Base-by-base conservation (phyloP, 805 yeast species). In the Komagataella populi region DNA sequence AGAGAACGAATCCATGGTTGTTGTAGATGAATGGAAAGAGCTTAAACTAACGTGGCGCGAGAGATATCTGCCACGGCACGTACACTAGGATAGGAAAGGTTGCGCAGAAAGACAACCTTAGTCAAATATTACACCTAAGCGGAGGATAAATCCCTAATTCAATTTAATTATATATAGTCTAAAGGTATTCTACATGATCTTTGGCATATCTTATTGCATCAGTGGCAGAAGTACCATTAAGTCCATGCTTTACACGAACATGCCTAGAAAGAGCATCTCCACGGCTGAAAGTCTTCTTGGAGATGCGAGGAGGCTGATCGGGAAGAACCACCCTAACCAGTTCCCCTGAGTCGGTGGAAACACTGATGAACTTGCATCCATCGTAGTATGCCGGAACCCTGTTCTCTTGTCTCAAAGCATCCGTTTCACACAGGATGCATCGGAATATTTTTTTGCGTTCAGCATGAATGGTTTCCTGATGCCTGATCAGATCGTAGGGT, bases 391-490 rank as follows among this genome's bases (percentile, higher is more conserved):
- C 73, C 50, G 76, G 62, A 23, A 64, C 61, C 70, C 79, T 36
- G 63, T 69, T 55, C 51, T 67, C 60, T 50, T 60, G 64, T 48
- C 69, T 64, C 24, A 80, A 77, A 54, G 81, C 73, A 57, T 77
- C 81, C 57, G 78, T 83, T 52, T 85, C 93, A 69, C 99, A 91
- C 47, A 84, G 81, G 58, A 81, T 81, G 66, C 99, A 91, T 63
- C 85, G 81, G 71, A 83, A 93, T 49, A 84, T 80, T 59, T 85
- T 85, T 67, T 91, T 84, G 63, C 83, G 84, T 48, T 85, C 75
- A 1, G 97, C 93, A 65, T 91, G 99, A 51, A 91, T 90, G 0
- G 98, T 93, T 61, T 91, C 96, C 66, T 91, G 96, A 66, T 91
- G 99, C 59, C 99, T 79, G 23, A 90, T 84, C 61, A 91, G 73